Conservation (phyloP, 2,329 filamentous ascomycete genomes). For the Chrysoporthe puriensis region DNA sequence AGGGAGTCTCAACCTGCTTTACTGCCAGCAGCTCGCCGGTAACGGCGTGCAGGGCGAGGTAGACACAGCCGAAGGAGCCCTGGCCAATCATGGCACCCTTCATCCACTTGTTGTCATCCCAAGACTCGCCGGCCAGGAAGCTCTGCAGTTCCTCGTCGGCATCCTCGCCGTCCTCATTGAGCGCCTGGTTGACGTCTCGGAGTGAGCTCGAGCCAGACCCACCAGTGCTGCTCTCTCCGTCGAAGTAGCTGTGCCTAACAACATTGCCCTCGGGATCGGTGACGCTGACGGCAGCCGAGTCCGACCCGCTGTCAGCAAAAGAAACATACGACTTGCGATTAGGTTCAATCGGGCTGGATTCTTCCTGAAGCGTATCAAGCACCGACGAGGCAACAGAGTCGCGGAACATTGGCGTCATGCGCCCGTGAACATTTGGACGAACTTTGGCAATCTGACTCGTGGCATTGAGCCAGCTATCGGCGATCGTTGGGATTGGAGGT, state of each 20-base stretch:
- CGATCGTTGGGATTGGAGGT: conserved; percentile 92
- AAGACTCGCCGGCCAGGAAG: conserved; percentile 89
- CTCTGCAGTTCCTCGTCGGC: conserved; percentile 86
- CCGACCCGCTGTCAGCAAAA: conserved; percentile 75
- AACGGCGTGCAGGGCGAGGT: conserved; percentile 90
- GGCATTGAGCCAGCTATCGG: conserved; percentile 84
- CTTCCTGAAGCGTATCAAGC: conserved; percentile 88
- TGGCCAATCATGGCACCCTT: conserved; percentile 97
- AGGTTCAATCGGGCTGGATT: conserved; percentile 78
- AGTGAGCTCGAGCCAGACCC: conserved; percentile 71
- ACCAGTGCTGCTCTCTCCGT: conserved; percentile 68
- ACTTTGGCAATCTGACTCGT: conserved; percentile 57
- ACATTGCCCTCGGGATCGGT: conserved; percentile 77
- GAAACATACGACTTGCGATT: conserved; percentile 97
- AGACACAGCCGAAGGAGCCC: conserved; percentile 95
- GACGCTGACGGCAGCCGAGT: conserved; percentile 70
- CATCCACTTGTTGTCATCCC: conserved; percentile 99
- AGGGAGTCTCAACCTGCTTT: conserved; percentile 94
- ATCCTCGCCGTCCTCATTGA: conserved; percentile 90
- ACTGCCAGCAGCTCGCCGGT: conserved; percentile 97
- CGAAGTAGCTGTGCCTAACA: conserved; percentile 78
- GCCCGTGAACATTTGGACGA: conserved; percentile 47
- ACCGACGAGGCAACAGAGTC: conserved; percentile 90
- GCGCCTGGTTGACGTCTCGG: conserved; percentile 81
- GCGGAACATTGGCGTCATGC: conserved; percentile 67